phyloP scores from a whole-genome alignment of 345 rosid species.

The Streptanthus diversifolius region DNA sequence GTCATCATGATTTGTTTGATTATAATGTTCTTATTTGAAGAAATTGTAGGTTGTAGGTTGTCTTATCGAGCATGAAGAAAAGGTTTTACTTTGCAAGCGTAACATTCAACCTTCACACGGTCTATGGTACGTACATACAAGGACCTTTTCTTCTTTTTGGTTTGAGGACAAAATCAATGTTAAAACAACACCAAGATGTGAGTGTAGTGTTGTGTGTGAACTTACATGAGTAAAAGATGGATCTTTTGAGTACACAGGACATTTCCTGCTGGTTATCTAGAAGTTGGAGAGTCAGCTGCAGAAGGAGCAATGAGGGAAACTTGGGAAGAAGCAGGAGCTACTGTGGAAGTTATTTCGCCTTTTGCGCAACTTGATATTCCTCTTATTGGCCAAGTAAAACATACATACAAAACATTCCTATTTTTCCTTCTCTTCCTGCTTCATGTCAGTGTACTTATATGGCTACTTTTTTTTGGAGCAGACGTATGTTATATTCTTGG shows the following conservation, averaged over 20 bases:
- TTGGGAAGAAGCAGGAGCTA: slow-evolving; percentile 94
- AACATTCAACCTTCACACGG: slow-evolving; percentile 92
- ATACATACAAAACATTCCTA: neutral
- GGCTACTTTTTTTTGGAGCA: slow-evolving; percentile 43
- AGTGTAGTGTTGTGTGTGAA: neutral
- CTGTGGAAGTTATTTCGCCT: slow-evolving; percentile 84
- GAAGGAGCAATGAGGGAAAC: slow-evolving; percentile 96
- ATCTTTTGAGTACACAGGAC: slow-evolving; percentile 55
- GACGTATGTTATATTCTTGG: slow-evolving; percentile 90
- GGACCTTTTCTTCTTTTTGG: neutral
- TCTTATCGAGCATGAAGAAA: slow-evolving; percentile 80
- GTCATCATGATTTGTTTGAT: neutral
- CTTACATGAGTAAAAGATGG: neutral
- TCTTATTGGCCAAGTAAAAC: slow-evolving; percentile 79
- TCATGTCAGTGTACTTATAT: neutral
- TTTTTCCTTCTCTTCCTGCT: neutral
- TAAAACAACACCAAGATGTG: neutral
- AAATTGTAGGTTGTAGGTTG: slow-evolving; percentile 84
- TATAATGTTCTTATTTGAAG: slow-evolving; percentile 1
- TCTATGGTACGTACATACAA: slow-evolving; percentile 37
- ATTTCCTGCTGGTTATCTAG: slow-evolving; percentile 97
- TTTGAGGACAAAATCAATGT: neutral
- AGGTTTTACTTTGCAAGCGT: slow-evolving; percentile 91
- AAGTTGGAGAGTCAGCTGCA: slow-evolving; percentile 93
- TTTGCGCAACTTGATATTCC: slow-evolving; percentile 93